These are phyloP conservation scores for Puccinia novopanici DNA, from an alignment of 1,284 basidiomycete species.

Conservation along the genomic window DNA sequence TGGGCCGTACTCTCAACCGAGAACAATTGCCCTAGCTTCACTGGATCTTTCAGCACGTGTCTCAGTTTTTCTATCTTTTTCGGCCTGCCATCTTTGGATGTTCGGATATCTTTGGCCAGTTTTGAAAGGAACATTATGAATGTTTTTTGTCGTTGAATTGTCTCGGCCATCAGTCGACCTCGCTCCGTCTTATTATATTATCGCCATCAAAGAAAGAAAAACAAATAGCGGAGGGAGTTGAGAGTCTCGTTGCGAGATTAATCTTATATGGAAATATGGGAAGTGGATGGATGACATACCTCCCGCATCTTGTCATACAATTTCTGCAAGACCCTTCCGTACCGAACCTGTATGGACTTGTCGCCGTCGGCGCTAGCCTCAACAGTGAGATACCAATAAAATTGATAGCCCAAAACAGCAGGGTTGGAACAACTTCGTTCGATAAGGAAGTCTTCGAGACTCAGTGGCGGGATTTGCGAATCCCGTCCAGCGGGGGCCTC, in stretches of 20 bases:
- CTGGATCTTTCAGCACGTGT: slow-evolving; percentile 77
- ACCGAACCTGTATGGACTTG: slow-evolving; percentile 85
- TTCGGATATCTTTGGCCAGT: slow-evolving; percentile 80
- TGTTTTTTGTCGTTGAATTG: slow-evolving; percentile 80
- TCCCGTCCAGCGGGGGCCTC: neutral
- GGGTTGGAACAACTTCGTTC: slow-evolving; percentile 77
- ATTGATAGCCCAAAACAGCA: slow-evolving; percentile 76
- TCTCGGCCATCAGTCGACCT: slow-evolving; percentile 74
- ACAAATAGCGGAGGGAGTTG: no score
- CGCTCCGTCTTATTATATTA: slow-evolving; percentile 66
- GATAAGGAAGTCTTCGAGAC: slow-evolving; percentile 84
- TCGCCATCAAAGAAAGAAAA: no score
- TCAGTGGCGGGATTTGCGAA: slow-evolving; percentile 73
- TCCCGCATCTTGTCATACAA: slow-evolving; percentile 84
- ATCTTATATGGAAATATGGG: no score
- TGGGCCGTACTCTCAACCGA: slow-evolving; percentile 67
- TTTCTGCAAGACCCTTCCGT: slow-evolving; percentile 80
- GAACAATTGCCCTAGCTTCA: slow-evolving; percentile 72
- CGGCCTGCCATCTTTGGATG: slow-evolving; percentile 85
- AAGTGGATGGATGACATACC: slow-evolving; percentile 64
- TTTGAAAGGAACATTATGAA: slow-evolving; percentile 79
- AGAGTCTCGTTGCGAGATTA: no score
- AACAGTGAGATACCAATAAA: slow-evolving; percentile 98
- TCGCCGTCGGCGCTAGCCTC: slow-evolving; percentile 68
- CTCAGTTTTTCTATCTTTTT: slow-evolving; percentile 97